Base-by-base conservation (phyloP, 2,329 filamentous ascomycete genomes). In the Aspergillus bombycis region DNA sequence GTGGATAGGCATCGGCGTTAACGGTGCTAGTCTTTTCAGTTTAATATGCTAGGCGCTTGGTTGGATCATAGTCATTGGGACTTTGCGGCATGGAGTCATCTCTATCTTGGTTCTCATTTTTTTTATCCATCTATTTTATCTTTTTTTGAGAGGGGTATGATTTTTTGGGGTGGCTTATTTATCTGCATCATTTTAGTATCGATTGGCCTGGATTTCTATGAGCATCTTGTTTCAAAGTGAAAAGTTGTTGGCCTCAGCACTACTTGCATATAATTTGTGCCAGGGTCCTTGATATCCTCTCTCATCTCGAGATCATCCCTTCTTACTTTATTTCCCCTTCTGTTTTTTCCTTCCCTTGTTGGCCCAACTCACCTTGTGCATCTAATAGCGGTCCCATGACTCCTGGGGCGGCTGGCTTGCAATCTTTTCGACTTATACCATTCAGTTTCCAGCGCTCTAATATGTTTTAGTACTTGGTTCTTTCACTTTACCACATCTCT, bases 1-100 rank as follows among this genome's bases (percentile, higher is more conserved):
- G 62, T 66, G 62, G 60, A 66, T 63, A 64, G 65, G 64, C 65
- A 66, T 67, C 62, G 67, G 69, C 69, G 70, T 70, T 65, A 48
- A 45, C 53, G 66, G 67, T 67, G 63, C 65, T 66, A 21, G 45
- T 58, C 57, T 34, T 45, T 60, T 64, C 60, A 66, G 48, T 63
- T 68, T 54, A 57, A 66, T 57, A 62, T 65, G 57, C 56, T 65
- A 65, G 68, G 70, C 68, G 70, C 67, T 70, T 65, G 66, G 58
- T 66, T 64, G 69, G 70, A 48, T 64, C 53, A 58, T 62, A 45
- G 58, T 64, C 57, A 50, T 62, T 68, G 62, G 65, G 58, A 62
- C 65, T 65, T 64, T 62, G 56, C 63, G 64, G 64, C 66, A 68
- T 65, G 68, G 65, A 70, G 64, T 69, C 58, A 57, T 56, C 43